Base-by-base conservation (phyloP, 306 rosid genomes). In the Dalbergia cochinchinensis region DNA sequence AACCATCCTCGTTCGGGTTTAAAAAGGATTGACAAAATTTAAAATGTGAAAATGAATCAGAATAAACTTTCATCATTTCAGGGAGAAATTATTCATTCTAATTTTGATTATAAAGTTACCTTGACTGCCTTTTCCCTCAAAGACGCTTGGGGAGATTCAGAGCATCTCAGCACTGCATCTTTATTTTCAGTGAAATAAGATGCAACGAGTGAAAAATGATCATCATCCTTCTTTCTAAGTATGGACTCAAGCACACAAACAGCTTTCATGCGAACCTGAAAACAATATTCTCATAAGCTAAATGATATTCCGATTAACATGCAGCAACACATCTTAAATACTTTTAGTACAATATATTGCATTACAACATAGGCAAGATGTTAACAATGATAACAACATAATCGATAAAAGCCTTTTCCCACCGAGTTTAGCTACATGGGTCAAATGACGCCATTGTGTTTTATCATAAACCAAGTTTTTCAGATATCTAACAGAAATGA, bases 261-360 rank as follows among this genome's bases (percentile, higher is more conserved):
- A 82, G 99, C 97, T 93, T 96, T 96, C 98, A 93, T 91, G 82
- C 98, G 99, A 75, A 91, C 97, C 99, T 95, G 94, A 77, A 75
- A 79, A 84, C 12, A 34, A 63, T 45, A 82, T 65, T 76, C 13
- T 15, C 8, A 50, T 65, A 47, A 18, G 35, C 41, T 48, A 82
- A 44, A 70, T 68, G 48, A 45, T 5, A 33, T 37, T 35, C 73
- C 13, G 20, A 6, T 58, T 14, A 19, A 47, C 9, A 51, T 39
- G 19, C 62, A 60, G 57, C 11, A 51, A 55, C 10, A 41, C 35
- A 60, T 66, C 55, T 8, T 16, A 20, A 60, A 19, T 59, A 54
- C 62, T 20, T 39, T 50, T 13, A 61, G 5, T 34, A 42, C 45
- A 42, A 19, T 16, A 19, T 35, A 35, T 50, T 74, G 59, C 68